These are phyloP conservation scores for Exobasidium rhododendri DNA, from an alignment of 1,284 basidiomycete genomes.

Conservation along the genomic window DNA sequence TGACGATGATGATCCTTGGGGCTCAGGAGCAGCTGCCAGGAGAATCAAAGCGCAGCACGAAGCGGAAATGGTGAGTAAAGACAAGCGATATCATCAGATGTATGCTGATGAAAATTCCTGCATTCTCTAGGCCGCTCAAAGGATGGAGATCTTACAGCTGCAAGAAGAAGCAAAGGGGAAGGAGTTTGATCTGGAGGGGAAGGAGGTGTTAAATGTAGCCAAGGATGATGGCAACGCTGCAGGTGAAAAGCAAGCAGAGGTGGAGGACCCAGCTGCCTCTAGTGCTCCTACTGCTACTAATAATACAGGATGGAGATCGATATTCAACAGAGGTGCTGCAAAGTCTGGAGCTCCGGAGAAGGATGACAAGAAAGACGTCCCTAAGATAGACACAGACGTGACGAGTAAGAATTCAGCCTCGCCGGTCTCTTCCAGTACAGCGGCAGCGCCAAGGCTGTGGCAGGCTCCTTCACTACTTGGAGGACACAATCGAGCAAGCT, in stretches of 20 bases:
- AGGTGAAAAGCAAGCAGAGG: not conserved
- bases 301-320: not conserved
- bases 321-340: conserved; percentile 4
- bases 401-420: not conserved
- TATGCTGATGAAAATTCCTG: not conserved
- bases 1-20: conserved; percentile 12
- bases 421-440: not conserved
- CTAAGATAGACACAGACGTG: not conserved
- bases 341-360: not conserved
- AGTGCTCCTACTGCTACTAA: not conserved
- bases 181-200: not conserved
- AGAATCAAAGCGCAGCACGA: not conserved
- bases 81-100: not conserved
- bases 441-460: conserved; percentile 8
- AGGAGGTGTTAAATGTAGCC: too few relatives aligned
- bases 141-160: not conserved
- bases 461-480: conserved; percentile 2
- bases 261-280: not conserved
- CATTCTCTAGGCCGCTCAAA: not conserved
- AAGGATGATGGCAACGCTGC: not conserved
- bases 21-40: conserved; percentile 9
- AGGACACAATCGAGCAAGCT: not conserved
- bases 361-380: not conserved
- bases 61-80: not conserved
- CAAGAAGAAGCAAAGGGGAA: conserved; percentile 12